Percentiles rank a stretch among this genome's conserved stretches.
Evolutionary conservation across 371 early-diverging fungal genomes (phyloP).

Genomic region (Entomophthora muscae): DNA sequence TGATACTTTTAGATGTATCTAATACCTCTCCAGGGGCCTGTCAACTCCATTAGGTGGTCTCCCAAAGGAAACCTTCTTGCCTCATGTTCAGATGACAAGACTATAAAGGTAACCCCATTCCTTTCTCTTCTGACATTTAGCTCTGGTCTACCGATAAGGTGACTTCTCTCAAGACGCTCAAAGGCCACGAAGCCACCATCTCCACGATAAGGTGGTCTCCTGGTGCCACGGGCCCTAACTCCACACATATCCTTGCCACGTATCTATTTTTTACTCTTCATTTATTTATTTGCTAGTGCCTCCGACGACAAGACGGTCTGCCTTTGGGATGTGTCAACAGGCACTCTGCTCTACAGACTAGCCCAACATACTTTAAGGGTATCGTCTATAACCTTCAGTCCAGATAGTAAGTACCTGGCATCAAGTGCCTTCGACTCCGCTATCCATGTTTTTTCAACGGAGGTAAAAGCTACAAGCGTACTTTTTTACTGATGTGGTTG

Average conservation of each 20-base stretch:
- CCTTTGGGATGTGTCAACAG: constrained; percentile 70
- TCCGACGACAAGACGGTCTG: constrained; percentile 83
- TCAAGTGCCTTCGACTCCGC: constrained; percentile 73
- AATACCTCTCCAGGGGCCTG: constrained; percentile 47
- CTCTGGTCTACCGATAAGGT: constrained; percentile 22
- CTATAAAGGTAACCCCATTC: constrained; percentile 66
- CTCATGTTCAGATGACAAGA: constrained; percentile 81
- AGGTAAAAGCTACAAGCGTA: no score
- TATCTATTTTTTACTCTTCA: constrained; percentile 6
- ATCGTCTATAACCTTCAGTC: constrained; percentile 70
- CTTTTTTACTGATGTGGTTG: constrained; percentile 4
- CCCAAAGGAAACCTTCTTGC: constrained; percentile 64
- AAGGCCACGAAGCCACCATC: constrained; percentile 58
- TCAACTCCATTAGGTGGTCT: constrained; percentile 82
- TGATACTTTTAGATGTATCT: no score
- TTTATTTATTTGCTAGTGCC: constrained; percentile 28
- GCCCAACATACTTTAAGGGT: constrained; percentile 61
- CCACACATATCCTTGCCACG: constrained; percentile 14
- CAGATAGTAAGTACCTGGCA: constrained; percentile 67
- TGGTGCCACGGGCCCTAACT: constrained; percentile 15
- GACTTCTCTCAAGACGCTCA: constrained; percentile 31
- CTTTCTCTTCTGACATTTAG: constrained; percentile 21
- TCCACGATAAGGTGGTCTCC: constrained; percentile 64
- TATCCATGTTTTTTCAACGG: constrained; percentile 61
- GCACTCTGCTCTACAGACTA: constrained; percentile 50